phyloP scores from a whole-genome alignment of 352 stramenopile genomes.

The Globisporangium alternatum region DNA sequence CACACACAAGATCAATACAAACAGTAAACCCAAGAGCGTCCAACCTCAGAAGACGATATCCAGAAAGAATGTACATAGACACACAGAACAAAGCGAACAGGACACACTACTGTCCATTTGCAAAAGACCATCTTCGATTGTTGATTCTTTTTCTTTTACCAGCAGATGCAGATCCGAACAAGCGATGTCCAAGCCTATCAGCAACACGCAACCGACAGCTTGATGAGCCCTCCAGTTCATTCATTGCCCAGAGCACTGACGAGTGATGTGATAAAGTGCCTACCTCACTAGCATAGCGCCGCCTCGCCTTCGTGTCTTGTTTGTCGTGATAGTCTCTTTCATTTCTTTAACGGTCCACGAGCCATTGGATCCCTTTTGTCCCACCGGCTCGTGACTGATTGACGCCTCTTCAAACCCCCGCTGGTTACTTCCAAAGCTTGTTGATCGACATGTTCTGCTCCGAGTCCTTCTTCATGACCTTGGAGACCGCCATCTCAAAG shows the following conservation, averaged over 20 bases:
- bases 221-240: neutral
- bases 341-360: neutral
- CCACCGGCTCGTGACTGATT: neutral
- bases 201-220: neutral
- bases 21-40: neutral
- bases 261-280: neutral
- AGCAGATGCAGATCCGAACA: neutral
- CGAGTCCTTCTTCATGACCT: conserved; percentile 99
- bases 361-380: neutral
- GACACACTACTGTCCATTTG: neutral
- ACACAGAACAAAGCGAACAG: neutral
- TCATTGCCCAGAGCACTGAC: neutral
- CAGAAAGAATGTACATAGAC: too few species aligned
- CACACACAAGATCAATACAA: neutral
- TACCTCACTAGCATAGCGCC: neutral
- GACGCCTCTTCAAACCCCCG: neutral
- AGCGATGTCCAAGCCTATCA: neutral
- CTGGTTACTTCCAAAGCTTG: conserved; percentile 98
- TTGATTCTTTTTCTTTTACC: neutral
- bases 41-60: neutral
- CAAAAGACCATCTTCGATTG: neutral
- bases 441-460: conserved; percentile 98
- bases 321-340: neutral
- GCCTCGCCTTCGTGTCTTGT: neutral
- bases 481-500: conserved; percentile 99